Evolutionary conservation across 2,329 filamentous ascomycete genomes (phyloP), one percentile per base, ranked within the genome.

Genomic region (Neodidymelliopsis sp.): DNA sequence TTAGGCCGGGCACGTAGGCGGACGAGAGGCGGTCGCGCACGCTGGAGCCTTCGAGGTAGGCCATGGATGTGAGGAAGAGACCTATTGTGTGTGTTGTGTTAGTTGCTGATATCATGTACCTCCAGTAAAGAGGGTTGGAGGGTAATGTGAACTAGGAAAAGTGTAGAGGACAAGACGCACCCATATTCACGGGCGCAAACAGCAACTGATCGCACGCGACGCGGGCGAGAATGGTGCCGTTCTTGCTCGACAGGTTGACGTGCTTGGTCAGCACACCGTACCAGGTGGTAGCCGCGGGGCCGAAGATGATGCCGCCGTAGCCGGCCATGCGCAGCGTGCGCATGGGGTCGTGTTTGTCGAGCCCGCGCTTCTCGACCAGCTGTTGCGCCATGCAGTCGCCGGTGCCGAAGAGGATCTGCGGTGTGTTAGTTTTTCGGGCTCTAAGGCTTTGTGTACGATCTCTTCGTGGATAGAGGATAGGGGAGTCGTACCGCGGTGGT

Each of bases 361-460:
- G 60, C 13, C 91, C 92, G 66, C 82, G 86, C 73, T 85, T 87
- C 77, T 97, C 93, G 51, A 99, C 89, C 25, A 85, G 80, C 76
- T 97, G 93, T 76, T 99, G 94, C 27, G 94, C 91, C 60, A 95
- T 86, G 53, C 88, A 81, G 77, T 99, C 94, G 65, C 94, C 94
- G 11, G 91, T 90, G 49, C 89, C 92, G 72, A 97, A 99, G 56
- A 99, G 86, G 51, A 97, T 73, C 83, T 86, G 57, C 18, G n/a
- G n/a, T n/a, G n/a, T n/a, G n/a, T n/a, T n/a, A n/a, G n/a, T n/a
- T n/a, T n/a, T n/a, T n/a, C n/a, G n/a, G n/a, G n/a, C n/a, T n/a
- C n/a, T n/a, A n/a, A n/a, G n/a, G n/a, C n/a, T n/a, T n/a, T n/a
- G n/a, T n/a, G n/a, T n/a, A n/a, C n/a, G n/a, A n/a, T n/a, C n/a